Conservation (phyloP, 2,329 filamentous ascomycete species). For the Whalleya microplaca region DNA sequence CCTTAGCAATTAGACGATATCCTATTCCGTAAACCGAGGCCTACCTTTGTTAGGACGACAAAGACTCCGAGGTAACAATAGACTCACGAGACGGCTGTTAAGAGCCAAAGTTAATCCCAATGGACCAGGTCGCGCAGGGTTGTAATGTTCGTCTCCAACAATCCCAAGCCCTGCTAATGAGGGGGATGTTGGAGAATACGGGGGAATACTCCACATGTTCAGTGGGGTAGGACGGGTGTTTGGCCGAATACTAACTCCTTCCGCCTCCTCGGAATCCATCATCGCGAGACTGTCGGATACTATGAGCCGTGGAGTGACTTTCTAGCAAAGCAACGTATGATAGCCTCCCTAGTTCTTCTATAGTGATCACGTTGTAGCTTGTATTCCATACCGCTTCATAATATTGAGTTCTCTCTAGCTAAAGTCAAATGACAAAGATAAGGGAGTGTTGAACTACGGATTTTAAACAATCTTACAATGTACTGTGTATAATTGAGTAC, state of each 20-base stretch:
- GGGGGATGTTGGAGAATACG: slow-evolving; percentile 19
- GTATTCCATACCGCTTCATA: neutral
- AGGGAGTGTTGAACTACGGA: too few species aligned
- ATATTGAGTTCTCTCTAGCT: neutral
- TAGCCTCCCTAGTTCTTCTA: neutral
- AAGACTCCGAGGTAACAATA: too few species aligned
- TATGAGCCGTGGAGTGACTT: slow-evolving; percentile 9
- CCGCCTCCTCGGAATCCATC: neutral
- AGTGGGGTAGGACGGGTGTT: slow-evolving; percentile 2
- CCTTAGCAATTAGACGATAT: neutral
- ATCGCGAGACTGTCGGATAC: slow-evolving; percentile 2
- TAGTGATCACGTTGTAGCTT: too few species aligned
- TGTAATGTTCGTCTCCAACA: neutral
- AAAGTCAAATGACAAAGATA: neutral
- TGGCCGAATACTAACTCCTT: slow-evolving; percentile 1
- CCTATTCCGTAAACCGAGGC: neutral
- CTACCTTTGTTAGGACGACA: too few species aligned
- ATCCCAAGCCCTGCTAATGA: slow-evolving; percentile 15
- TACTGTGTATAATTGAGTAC: too few species aligned
- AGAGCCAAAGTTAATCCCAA: neutral
- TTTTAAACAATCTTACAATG: too few species aligned
- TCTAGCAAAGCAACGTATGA: neutral
- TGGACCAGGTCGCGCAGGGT: slow-evolving; percentile 1
- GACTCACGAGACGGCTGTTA: neutral
- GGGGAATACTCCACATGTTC: slow-evolving; percentile 15